These are phyloP conservation scores for Starmerella sirachaensis DNA, from an alignment of 805 yeast genomes.

Conservation along the genomic window DNA sequence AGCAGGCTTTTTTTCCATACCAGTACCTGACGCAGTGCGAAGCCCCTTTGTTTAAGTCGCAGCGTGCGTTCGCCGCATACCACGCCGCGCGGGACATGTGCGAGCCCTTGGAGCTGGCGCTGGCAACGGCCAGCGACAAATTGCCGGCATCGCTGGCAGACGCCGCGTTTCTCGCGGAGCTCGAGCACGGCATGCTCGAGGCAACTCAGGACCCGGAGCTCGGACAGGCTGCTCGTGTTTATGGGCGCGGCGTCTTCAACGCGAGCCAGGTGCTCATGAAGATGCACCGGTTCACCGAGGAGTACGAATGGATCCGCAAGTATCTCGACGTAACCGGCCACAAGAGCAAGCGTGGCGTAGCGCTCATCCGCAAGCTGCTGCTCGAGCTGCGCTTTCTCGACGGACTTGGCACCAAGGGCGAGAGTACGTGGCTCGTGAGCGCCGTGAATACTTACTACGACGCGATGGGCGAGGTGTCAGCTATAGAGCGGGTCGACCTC, in stretches of 20 bases:
- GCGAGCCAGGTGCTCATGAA: constrained; percentile 21
- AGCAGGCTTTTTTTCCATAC: constrained; percentile 20
- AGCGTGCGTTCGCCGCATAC: constrained; percentile 17
- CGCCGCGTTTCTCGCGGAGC: not conserved
- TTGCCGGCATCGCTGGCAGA: not conserved
- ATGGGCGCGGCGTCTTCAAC: constrained; percentile 20
- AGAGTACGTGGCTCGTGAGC: constrained; percentile 20
- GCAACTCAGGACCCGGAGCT: not conserved
- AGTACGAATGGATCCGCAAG: constrained; percentile 20
- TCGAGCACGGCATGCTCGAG: not conserved
- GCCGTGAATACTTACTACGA: constrained; percentile 25
- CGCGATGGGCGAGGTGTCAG: constrained; percentile 19
- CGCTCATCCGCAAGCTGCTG: constrained; percentile 22
- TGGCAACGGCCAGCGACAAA: constrained; percentile 2
- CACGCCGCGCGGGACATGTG: constrained; percentile 17
- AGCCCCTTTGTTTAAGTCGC: constrained; percentile 17
- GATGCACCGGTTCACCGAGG: constrained; percentile 15
- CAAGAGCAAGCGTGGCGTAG: constrained; percentile 18
- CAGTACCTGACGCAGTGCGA: constrained; percentile 19
- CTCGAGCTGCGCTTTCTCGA: constrained; percentile 21
- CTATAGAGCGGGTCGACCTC: constrained; percentile 21
- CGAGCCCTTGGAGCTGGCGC: constrained; percentile 19
- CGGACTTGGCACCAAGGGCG: constrained; percentile 18
- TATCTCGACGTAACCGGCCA: constrained; percentile 19
- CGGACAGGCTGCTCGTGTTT: constrained; percentile 19